Base-by-base conservation (phyloP, 2,329 filamentous ascomycete genomes). In the Elsinoe fawcettii region DNA sequence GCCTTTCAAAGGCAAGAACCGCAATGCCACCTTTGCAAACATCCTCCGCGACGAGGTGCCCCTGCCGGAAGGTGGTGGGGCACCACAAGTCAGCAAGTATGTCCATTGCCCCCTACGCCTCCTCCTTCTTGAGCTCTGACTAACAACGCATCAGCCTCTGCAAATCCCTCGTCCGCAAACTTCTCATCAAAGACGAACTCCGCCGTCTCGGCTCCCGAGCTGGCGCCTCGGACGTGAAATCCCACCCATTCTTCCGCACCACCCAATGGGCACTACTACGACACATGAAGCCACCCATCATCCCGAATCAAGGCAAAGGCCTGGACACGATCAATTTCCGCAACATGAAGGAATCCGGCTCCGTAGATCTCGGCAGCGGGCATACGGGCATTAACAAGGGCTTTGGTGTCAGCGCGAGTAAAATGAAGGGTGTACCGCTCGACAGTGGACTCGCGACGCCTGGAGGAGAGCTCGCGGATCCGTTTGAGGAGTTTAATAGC, bases 1-100 rank as follows among this genome's bases (percentile, higher is more conserved):
- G 0, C 93, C 93, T 1, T 99, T 99, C 80, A 99, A 99, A 77
- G 93, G 93, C 65, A 97, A 99, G 82, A 99, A 96, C 73, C 84
- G 93, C 37, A 99, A 97, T 66, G 90, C 91, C 12, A 99, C 93
- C 0, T 99, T 99, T 75, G 92, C 91, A 60, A 99, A 97, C 70
- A 99, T 99, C 64, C 73, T 99, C 61, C 81, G 91, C 55, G 93
- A 99, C 71, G 93, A 99, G 63, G 93, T 96, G 60, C 88, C 89
- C 5, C 99, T 99, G 74, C 91, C 93, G 0, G 93, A 99, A 66
- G 87, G 93, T 64, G 82, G 86, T 25, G 87, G 88, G 32, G 80
- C 84, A 22, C 90, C 90, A 5, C 88, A 89, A 70, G 88, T 95
- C 59, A 95, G 91, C 58, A 95, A 92, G 92, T 96, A 80, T 75